phyloP scores from a whole-genome alignment of 1,284 basidiomycete species.

The Fomitiporia mediterranea region DNA sequence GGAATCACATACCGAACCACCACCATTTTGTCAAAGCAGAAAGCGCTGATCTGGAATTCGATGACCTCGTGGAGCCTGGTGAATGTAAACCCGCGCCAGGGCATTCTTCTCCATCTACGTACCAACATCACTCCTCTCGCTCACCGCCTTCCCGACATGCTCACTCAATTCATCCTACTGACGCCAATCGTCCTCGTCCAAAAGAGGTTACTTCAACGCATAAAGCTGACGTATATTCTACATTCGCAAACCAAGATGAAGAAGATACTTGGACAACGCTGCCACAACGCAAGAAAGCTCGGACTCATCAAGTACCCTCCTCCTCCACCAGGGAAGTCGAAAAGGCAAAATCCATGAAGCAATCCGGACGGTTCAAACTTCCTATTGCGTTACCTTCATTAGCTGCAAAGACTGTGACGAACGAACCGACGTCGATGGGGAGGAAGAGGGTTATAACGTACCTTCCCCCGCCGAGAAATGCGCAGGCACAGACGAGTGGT shows the following conservation, averaged over 20 bases:
- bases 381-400: constrained; percentile 25
- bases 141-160: background rate
- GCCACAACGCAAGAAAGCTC: constrained; percentile 32
- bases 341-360: constrained; percentile 25
- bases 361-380: constrained; percentile 36
- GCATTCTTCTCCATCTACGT: background rate
- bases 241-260: constrained; percentile 32
- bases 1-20: no score
- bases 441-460: constrained; percentile 39
- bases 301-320: constrained; percentile 12
- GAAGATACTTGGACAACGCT: constrained; percentile 49
- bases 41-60: no score
- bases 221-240: constrained; percentile 31
- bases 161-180: background rate
- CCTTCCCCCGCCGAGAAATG: constrained; percentile 37
- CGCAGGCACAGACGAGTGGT: no score
- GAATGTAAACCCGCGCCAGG: no score
- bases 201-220: constrained; percentile 68
- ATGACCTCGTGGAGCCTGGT: no score
- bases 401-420: constrained; percentile 5
- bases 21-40: no score
- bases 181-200: constrained; percentile 35
- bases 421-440: constrained; percentile 7
- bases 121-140: no score
- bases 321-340: no score